Evolutionary conservation across 2,329 filamentous ascomycete species (phyloP).

Genomic region (Grosmannia huntii): DNA sequence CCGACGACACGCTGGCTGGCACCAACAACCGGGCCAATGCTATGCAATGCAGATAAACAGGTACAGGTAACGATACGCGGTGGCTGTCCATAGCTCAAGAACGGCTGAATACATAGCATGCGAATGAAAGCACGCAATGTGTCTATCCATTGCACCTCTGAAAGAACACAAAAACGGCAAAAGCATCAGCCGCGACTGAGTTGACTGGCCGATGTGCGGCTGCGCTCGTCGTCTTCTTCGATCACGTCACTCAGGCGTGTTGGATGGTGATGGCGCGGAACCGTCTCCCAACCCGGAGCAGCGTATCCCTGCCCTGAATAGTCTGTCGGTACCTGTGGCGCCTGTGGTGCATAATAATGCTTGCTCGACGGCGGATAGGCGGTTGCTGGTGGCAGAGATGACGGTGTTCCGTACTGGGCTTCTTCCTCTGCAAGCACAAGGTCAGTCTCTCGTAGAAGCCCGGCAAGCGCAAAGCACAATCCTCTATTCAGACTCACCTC

Average conservation of each 20-base stretch:
- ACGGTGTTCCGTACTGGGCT: slow-evolving; percentile 45
- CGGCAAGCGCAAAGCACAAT: too few species aligned
- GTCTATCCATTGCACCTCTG: background rate
- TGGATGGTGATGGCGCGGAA: slow-evolving; percentile 69
- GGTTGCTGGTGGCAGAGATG: slow-evolving; percentile 22
- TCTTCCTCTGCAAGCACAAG: slow-evolving; percentile 25
- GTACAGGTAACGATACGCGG: too few species aligned
- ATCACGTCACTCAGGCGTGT: slow-evolving; percentile 81
- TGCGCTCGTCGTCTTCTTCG: slow-evolving; percentile 72
- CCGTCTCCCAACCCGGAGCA: slow-evolving; percentile 58
- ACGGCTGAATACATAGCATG: background rate
- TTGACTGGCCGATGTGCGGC: slow-evolving; percentile 59
- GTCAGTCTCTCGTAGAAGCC: background rate
- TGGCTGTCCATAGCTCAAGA: background rate
- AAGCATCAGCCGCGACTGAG: slow-evolving; percentile 30
- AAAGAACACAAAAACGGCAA: background rate
- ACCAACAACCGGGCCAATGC: slow-evolving; percentile 1
- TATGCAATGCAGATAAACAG: background rate
- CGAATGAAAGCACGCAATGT: background rate
- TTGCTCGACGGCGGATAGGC: slow-evolving; percentile 26
- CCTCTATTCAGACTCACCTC: slow-evolving; percentile 18
- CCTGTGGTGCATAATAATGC: slow-evolving; percentile 27
- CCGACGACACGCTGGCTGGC: background rate
- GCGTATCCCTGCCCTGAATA: slow-evolving; percentile 56
- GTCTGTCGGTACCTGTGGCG: slow-evolving; percentile 29